Evolutionary conservation across 2,329 filamentous ascomycete species (phyloP).

Genomic region (Hypomyces rosellus): DNA sequence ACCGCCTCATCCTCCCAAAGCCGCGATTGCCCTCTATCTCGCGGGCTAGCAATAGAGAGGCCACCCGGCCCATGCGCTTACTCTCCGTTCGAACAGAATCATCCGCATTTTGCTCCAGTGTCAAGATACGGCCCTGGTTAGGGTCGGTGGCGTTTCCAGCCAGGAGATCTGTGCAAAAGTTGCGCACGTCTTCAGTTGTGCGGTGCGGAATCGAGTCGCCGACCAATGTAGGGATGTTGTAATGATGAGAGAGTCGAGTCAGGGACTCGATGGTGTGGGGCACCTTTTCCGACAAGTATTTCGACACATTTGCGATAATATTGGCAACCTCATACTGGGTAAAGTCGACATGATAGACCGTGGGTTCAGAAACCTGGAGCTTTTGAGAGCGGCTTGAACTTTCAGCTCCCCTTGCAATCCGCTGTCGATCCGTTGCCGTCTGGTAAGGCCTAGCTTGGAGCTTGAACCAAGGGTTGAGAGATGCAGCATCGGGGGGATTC

Average conservation of each 20-base stretch:
- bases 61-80: slow-evolving; percentile 22
- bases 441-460: slow-evolving; percentile 21
- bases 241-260: slow-evolving; percentile 12
- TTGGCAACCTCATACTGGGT: slow-evolving; percentile 29
- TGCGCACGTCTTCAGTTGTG: slow-evolving; percentile 21
- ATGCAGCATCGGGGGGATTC: neutral
- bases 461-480: slow-evolving; percentile 7
- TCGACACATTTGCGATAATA: slow-evolving; percentile 19
- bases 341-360: slow-evolving; percentile 42
- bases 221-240: slow-evolving; percentile 20
- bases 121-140: slow-evolving; percentile 19
- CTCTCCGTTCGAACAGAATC: slow-evolving; percentile 2
- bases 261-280: slow-evolving; percentile 17
- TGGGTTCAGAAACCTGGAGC: slow-evolving; percentile 8
- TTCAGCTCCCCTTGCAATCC: slow-evolving; percentile 20
- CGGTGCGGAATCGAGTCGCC: slow-evolving; percentile 18
- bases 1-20: slow-evolving; percentile 35
- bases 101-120: slow-evolving; percentile 14
- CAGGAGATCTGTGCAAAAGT: slow-evolving; percentile 27
- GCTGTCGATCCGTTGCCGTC: slow-evolving; percentile 20
- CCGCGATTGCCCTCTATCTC: slow-evolving; percentile 41
- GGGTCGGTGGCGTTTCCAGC: slow-evolving; percentile 14
- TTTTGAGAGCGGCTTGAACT: slow-evolving; percentile 3
- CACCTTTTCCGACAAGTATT: slow-evolving; percentile 11
- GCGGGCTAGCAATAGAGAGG: slow-evolving; percentile 41